Percentiles rank a stretch among this genome's conserved stretches.
Conservation (phyloP, 768 basidiomycete genomes). For the Macrolepiota fuliginosa region DNA sequence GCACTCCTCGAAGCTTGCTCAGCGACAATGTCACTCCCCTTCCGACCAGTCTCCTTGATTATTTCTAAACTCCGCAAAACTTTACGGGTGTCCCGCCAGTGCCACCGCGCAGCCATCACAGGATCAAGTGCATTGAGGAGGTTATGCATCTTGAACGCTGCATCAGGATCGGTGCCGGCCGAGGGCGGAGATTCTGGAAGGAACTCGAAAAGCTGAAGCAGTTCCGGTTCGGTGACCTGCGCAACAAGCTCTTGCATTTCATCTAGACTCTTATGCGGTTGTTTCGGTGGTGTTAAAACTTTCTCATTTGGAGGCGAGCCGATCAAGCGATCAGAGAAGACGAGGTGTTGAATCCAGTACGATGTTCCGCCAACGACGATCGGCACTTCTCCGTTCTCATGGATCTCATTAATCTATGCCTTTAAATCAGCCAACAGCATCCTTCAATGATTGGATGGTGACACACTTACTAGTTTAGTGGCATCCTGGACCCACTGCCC, state of each 20-base stretch:
- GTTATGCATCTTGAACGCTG: conserved; percentile 61
- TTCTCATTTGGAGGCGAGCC: neutral
- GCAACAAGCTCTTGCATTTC: conserved; percentile 4
- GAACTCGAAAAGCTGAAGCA: conserved; percentile 47
- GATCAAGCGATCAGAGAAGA: conserved; percentile 78
- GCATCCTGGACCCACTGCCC: conserved; percentile 90
- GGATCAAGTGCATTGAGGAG: conserved; percentile 73
- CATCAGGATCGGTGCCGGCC: conserved; percentile 51
- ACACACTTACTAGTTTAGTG: conserved; percentile 64
- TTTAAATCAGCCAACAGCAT: neutral
- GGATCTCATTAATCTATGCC: conserved; percentile 73
- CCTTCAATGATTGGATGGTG: neutral
- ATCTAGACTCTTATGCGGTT: conserved; percentile 23
- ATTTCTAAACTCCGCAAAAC: conserved; percentile 78
- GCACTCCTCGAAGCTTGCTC: conserved; percentile 51
- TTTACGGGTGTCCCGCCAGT: conserved; percentile 94
- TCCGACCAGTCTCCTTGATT: conserved; percentile 65
- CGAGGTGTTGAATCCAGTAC: conserved; percentile 95
- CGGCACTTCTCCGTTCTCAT: conserved; percentile 62
- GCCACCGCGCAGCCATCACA: conserved; percentile 79
- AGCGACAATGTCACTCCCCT: conserved; percentile 63
- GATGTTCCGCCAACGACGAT: conserved; percentile 95
- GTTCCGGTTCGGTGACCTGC: conserved; percentile 42
- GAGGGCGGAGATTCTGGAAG: conserved; percentile 62
- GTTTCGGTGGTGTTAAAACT: neutral